Evolutionary conservation across 768 basidiomycete species (phyloP).

Genomic region (Pisolithus microcarpus): DNA sequence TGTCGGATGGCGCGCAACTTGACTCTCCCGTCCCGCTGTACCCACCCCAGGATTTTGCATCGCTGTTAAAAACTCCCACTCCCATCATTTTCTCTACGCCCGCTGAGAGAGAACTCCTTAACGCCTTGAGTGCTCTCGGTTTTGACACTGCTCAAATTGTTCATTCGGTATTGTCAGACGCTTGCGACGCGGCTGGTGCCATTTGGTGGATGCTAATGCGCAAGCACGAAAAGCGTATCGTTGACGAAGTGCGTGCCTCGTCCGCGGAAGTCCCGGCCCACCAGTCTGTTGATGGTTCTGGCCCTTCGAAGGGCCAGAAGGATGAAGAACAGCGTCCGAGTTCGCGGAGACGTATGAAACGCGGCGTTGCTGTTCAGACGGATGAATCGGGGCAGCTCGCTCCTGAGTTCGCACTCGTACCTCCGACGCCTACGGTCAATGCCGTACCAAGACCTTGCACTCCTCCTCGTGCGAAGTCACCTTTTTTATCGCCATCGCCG

Average conservation of each 20-base stretch:
- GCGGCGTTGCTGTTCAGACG: constrained; percentile 38
- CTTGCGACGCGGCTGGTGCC: constrained; percentile 87
- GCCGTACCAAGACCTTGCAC: constrained; percentile 34
- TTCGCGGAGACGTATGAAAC: constrained; percentile 21
- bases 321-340: constrained; percentile 14
- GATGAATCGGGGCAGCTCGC: constrained; percentile 32
- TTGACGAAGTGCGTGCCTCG: constrained; percentile 29
- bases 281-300: constrained; percentile 12
- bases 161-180: constrained; percentile 87
- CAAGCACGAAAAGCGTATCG: constrained; percentile 59
- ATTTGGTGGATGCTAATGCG: constrained; percentile 95
- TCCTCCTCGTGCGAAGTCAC: constrained; percentile 46
- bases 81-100: constrained; percentile 85
- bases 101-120: constrained; percentile 73
- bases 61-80: constrained; percentile 54
- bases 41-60: constrained; percentile 51
- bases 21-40: constrained; percentile 39
- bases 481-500: constrained; percentile 53
- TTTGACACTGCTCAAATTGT: constrained; percentile 92
- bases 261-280: constrained; percentile 13
- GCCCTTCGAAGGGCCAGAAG: constrained; percentile 26
- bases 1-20: constrained; percentile 50
- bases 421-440: constrained; percentile 63
- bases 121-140: constrained; percentile 65
- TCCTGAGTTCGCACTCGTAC: constrained; percentile 67